Conservation (phyloP, 228 moss, liverwort and hornwort species). For the Sphagnum fallax region DNA sequence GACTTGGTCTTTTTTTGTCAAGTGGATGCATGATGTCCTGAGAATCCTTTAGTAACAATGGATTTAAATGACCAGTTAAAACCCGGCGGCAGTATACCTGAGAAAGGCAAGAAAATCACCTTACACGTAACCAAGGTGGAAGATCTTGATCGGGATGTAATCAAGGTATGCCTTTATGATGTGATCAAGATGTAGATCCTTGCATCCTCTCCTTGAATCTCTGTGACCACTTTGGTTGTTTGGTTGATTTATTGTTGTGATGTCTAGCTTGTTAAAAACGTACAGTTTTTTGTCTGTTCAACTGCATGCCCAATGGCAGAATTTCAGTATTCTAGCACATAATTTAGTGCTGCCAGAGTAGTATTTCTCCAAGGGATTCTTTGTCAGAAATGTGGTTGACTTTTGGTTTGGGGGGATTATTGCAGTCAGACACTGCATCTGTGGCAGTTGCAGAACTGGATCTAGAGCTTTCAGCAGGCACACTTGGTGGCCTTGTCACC, state of each 20-base stretch:
- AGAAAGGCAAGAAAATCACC: conserved; percentile 60
- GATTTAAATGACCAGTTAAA: conserved; percentile 43
- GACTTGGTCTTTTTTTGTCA: no score
- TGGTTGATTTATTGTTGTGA: no score
- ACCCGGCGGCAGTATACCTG: conserved; percentile 76
- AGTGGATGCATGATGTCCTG: background rate
- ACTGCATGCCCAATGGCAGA: no score
- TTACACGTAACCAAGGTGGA: conserved; percentile 29
- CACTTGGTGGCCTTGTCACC: conserved; percentile 84
- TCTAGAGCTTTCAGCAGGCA: conserved; percentile 67
- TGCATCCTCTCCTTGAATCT: no score
- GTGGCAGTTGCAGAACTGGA: conserved; percentile 77
- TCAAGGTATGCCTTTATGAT: conserved; percentile 40
- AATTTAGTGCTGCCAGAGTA: no score
- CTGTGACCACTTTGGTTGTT: no score
- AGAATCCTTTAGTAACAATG: background rate
- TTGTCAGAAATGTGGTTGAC: background rate
- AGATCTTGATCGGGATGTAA: conserved; percentile 74
- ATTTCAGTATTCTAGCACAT: no score
- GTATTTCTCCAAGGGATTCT: no score
- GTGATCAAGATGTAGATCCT: background rate
- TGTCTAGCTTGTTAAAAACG: no score
- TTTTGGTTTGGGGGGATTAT: background rate
- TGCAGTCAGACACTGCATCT: conserved; percentile 73
- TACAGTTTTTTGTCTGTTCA: no score